Evolutionary conservation across 176 grass and related monocot species (phyloP).

Genomic region (Tillandsia leiboldiana): DNA sequence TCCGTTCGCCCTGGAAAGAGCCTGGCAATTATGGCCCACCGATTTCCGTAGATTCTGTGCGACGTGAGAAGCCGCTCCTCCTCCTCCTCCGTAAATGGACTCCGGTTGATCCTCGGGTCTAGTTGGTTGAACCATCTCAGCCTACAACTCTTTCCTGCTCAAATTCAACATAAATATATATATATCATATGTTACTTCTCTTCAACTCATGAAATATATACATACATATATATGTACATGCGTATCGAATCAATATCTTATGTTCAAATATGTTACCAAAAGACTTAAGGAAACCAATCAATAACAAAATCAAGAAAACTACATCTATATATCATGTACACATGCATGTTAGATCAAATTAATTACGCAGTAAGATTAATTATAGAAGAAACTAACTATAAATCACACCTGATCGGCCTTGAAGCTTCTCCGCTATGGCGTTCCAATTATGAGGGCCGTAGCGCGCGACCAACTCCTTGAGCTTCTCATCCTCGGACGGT

Average conservation of each 20-base stretch:
- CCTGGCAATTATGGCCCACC: conserved; percentile 83
- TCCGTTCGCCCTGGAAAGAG: conserved; percentile 92
- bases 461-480: conserved; percentile 60
- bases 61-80: conserved; percentile 71
- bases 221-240: too few relatives aligned
- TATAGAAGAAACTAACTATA: not conserved
- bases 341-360: too few relatives aligned
- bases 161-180: not conserved
- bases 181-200: not conserved
- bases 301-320: too few relatives aligned
- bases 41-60: conserved; percentile 71
- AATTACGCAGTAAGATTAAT: too few relatives aligned
- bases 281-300: too few relatives aligned
- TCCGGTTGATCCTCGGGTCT: conserved; percentile 82
- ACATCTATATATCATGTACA: too few relatives aligned
- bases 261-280: too few relatives aligned
- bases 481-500: conserved; percentile 73
- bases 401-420: conserved; percentile 73
- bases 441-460: conserved; percentile 95
- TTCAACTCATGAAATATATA: too few relatives aligned
- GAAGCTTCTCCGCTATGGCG: conserved; percentile 85
- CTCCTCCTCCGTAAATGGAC: conserved; percentile 77
- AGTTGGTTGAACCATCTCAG: conserved; percentile 98
- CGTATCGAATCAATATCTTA: too few relatives aligned
- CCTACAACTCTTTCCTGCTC: conserved; percentile 86